Percentiles rank a stretch among this genome's conserved stretches.
Conservation (phyloP, 495 filamentous ascomycete genomes). For the Aspergillus sparsus region DNA sequence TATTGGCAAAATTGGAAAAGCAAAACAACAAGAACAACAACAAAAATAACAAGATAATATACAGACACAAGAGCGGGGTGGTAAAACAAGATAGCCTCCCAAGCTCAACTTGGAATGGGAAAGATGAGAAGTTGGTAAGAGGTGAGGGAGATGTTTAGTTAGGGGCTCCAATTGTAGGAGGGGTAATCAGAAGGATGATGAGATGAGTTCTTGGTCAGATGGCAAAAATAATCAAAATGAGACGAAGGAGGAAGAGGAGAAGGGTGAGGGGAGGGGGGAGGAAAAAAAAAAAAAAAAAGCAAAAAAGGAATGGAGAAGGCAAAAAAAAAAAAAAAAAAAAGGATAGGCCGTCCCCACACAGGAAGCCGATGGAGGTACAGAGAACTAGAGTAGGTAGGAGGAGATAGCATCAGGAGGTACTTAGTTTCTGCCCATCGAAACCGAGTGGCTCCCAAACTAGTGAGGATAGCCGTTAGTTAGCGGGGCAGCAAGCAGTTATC, state of each 20-base stretch:
- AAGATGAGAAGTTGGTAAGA: slow-evolving; percentile 1
- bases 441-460: slow-evolving; percentile 12
- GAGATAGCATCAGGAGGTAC: slow-evolving; percentile 2
- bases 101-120: slow-evolving; percentile 19
- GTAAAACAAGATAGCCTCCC: slow-evolving; percentile 18
- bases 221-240: slow-evolving; percentile 13
- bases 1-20: slow-evolving; percentile 11
- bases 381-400: not conserved
- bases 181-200: slow-evolving; percentile 14
- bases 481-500: slow-evolving; percentile 18
- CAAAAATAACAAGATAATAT: slow-evolving; percentile 18
- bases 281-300: slow-evolving; percentile 16
- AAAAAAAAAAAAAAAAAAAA: slow-evolving; percentile 19
- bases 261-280: slow-evolving; percentile 5
- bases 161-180: slow-evolving; percentile 1
- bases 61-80: slow-evolving; percentile 18
- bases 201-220: slow-evolving; percentile 12
- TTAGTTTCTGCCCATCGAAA: slow-evolving; percentile 3
- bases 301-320: slow-evolving; percentile 8
- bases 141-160: slow-evolving; percentile 5
- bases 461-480: slow-evolving; percentile 20
- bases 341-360: slow-evolving; percentile 1
- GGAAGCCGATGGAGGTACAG: slow-evolving; percentile 5
- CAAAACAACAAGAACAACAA: not conserved
- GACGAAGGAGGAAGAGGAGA: slow-evolving; percentile 5